Conservation (phyloP, 257 asterid genomes). For the Solanum chiquidenum region DNA sequence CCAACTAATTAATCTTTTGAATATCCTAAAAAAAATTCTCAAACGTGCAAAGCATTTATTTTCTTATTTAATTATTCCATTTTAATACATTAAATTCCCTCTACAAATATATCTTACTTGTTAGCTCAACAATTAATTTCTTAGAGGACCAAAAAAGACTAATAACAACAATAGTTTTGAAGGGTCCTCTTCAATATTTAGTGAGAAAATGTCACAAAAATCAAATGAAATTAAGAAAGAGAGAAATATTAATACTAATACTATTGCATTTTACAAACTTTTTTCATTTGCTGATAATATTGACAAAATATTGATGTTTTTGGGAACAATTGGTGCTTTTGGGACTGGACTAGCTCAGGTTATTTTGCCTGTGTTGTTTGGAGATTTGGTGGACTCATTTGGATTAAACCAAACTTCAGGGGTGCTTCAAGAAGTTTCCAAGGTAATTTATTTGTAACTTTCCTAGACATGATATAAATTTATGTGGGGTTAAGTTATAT, state of each 20-base stretch:
- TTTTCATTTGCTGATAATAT: constrained; percentile 47
- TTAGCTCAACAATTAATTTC: background rate
- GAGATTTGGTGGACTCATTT: constrained; percentile 43
- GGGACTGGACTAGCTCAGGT: constrained; percentile 40
- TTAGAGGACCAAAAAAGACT: background rate
- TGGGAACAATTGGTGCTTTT: constrained; percentile 46
- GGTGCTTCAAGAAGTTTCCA: constrained; percentile 37
- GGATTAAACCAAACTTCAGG: constrained; percentile 24
- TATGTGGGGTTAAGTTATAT: too few species aligned
- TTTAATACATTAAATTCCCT: background rate
- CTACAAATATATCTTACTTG: background rate
- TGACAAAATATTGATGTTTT: constrained; percentile 39
- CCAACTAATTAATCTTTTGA: background rate
- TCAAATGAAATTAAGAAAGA: background rate
- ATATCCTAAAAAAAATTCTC: background rate
- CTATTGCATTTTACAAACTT: constrained; percentile 38
- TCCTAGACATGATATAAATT: too few species aligned
- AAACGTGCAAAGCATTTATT: background rate
- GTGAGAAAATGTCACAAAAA: background rate
- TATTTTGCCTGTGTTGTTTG: constrained; percentile 47
- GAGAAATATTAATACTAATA: background rate
- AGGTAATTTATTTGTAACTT: constrained; percentile 12
- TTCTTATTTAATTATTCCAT: background rate
- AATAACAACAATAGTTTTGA: background rate
- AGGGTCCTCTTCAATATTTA: background rate